These are phyloP conservation scores for Yamadazyma laniorum DNA, from an alignment of 805 yeast genomes.

Conservation along the genomic window DNA sequence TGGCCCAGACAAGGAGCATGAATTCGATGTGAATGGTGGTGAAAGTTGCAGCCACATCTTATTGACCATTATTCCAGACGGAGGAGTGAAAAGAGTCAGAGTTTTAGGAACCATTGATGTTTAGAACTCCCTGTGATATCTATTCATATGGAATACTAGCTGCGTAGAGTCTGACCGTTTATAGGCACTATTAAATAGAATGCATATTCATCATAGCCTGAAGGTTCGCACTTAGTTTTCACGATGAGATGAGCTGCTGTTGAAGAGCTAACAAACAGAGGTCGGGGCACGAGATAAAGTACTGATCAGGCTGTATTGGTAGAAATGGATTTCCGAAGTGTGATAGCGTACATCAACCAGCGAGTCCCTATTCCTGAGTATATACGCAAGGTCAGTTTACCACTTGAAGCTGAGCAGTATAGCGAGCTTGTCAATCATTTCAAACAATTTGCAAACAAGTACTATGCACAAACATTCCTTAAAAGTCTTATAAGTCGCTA, in stretches of 20 bases:
- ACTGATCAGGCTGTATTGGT: too few species aligned
- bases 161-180: too few species aligned
- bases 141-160: too few species aligned
- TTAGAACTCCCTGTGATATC: too few species aligned
- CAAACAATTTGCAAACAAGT: constrained; percentile 36
- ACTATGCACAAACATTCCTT: constrained; percentile 49
- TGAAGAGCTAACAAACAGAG: too few species aligned
- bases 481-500: constrained; percentile 37
- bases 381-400: not conserved
- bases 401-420: constrained; percentile 1
- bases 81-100: constrained; percentile 90
- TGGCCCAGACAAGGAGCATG: constrained; percentile 81
- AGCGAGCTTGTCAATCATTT: not conserved
- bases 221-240: too few species aligned
- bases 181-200: too few species aligned
- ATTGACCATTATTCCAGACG: constrained; percentile 88
- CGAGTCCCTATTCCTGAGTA: constrained; percentile 11
- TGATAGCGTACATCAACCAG: constrained; percentile 12
- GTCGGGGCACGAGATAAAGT: too few species aligned
- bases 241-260: too few species aligned
- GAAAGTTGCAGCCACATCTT: constrained; percentile 64
- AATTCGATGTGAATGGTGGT: constrained; percentile 36
- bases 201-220: too few species aligned
- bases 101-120: constrained; percentile 66
- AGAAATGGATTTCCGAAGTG: not conserved